Evolutionary conservation across 2,329 filamentous ascomycete species (phyloP), one percentile per base, ranked within the genome.

Genomic region (Amphichorda felina): DNA sequence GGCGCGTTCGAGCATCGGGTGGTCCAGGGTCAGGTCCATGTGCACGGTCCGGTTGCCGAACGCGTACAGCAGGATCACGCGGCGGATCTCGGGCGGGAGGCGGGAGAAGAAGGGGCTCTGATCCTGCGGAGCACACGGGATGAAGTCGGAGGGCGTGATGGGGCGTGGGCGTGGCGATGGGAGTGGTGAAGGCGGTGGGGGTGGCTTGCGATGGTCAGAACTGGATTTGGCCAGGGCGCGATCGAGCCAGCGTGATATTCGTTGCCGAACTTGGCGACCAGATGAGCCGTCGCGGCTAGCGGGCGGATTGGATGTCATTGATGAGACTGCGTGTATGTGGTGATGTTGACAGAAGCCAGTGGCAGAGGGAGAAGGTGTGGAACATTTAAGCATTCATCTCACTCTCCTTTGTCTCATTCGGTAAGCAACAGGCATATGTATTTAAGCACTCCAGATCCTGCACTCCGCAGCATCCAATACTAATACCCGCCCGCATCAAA

Each of bases 51-150:
- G 8, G 11, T 16, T 8, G 22, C 32, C 32, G 26, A 27, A 34
- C 13, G 32, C 32, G 3, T 13, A 16, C 32, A 9, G 15, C 19
- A 34, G 19, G 19, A 34, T 34, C 8, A 9, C 9, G 13, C 19
- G 32, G n/a, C 32, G 32, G 32, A 34, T 34, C 32, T 34, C 32
- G 8, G 32, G 19, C 24, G 32, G 32, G 10, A 34, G 24, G 18
- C 13, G 13, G 16, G 19, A 15, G 21, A 34, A 34, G 32, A 34
- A 34, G 30, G 16, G 9, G 30, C 30, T 33, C 5, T 9, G 9
- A 21, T 15, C 21, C 10, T 33, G 17, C 14, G 30, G 26, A 14
- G 13, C 26, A 14, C 26, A 28, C 15, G 26, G 15, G 26, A 13
- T 11, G 11, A 14, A 28, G 13, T 28, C 13, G 11, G 26, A 28